Base-by-base conservation (phyloP, 257 asterid species). In the Fraxinus pennsylvanica region DNA sequence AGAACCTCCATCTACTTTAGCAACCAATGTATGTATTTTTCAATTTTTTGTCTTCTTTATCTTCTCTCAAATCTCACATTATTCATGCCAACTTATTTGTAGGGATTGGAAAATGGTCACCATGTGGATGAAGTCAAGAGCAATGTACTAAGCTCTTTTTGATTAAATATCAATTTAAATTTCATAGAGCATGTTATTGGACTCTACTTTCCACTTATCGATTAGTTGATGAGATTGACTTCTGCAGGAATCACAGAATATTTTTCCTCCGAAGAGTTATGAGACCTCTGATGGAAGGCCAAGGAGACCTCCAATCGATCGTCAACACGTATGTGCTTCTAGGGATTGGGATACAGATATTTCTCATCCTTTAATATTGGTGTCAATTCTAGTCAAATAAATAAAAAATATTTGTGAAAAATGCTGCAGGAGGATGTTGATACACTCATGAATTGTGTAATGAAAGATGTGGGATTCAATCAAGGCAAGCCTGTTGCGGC, bases 401-500 rank as follows among this genome's bases (percentile, higher is more conserved):
- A 75, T 70, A 75, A 22, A 17, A 72, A 36, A 57, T 27, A 77
- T 76, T 61, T 68, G 73, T 78, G 27, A 57, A 73, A 63, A 68
- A 84, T 80, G 63, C 71, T 83, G 74, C 92, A 96, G 99, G 99
- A 93, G 94, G 98, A 96, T 87, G 96, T 96, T 82, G 99, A 92
- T 87, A 86, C 97, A 33, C 97, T 96, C 78, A 93, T 96, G 87
- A 89, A 93, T 72, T 89, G 97, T 82, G 95, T 89, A 65, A 86
- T 82, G 90, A 94, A 92, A 88, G 96, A 92, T 69, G 91, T 93
- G 74, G 98, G 98, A 52, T 96, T 96, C 87, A 96, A 98, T 84
- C 98, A 96, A 81, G 99, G 98, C 81, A 96, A 92, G 84, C 97
- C 99, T 71, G 95, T 93, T 70, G 98, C 99, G 27, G 99, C 98